A percentile compares a stretch with the other conserved stretches of the same genome.
phyloP scores from a whole-genome alignment of 805 yeast genomes.

The Schizosaccharomyces pombe region DNA sequence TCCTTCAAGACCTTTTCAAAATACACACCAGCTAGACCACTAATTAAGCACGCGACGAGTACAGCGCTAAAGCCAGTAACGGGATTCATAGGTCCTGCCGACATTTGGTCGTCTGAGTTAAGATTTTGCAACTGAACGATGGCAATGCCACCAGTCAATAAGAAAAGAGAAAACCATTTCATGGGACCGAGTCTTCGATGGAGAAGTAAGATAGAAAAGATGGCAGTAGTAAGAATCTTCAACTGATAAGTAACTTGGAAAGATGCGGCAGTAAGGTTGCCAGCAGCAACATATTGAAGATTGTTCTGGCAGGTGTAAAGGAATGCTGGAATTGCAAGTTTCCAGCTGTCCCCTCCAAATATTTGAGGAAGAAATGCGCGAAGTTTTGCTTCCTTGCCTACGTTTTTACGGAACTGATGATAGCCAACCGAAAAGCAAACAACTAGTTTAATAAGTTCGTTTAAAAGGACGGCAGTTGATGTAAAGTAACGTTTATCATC shows the following conservation, averaged over 20 bases:
- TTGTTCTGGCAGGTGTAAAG: conserved; percentile 18
- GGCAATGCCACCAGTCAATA: conserved; percentile 20
- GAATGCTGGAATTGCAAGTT: conserved; percentile 20
- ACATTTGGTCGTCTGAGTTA: conserved; percentile 5
- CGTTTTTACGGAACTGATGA: conserved; percentile 10
- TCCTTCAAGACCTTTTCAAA: conserved; percentile 22
- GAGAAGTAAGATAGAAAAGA: conserved; percentile 19
- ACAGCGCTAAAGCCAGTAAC: conserved; percentile 18
- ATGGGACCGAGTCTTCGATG: conserved; percentile 14
- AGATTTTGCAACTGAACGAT: conserved; percentile 16
- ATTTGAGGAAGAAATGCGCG: conserved; percentile 13
- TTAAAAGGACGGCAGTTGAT: conserved; percentile 21
- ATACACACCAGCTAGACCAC: conserved; percentile 23
- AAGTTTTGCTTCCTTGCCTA: conserved; percentile 5
- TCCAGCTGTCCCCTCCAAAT: conserved; percentile 19
- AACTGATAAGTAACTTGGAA: conserved; percentile 24
- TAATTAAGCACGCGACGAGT: conserved; percentile 17
- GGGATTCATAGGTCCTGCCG: conserved; percentile 4
- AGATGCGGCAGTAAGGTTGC: conserved; percentile 21
- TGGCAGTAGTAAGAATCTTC: conserved; percentile 21
- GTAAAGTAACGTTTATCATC: conserved; percentile 16
- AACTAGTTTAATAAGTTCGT: conserved; percentile 18
- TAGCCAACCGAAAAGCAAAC: conserved; percentile 14
- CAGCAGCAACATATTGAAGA: conserved; percentile 17
- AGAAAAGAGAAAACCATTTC: conserved; percentile 19